These are phyloP conservation scores for Odontarrhena argentea DNA, from an alignment of 345 rosid species.

Conservation along the genomic window DNA sequence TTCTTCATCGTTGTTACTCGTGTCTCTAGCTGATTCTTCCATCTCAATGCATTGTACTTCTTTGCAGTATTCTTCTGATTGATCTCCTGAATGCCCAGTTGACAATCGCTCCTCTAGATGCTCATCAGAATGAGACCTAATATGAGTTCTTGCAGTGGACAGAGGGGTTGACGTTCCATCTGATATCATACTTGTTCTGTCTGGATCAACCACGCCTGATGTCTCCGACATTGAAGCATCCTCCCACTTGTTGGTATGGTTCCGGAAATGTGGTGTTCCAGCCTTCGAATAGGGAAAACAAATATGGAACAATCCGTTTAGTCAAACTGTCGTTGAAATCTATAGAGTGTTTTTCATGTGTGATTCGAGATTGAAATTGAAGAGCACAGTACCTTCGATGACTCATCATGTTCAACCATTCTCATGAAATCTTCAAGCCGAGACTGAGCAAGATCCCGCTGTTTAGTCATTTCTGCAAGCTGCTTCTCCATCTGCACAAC, in stretches of 20 bases:
- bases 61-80: constrained; percentile 76
- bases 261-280: constrained; percentile 42
- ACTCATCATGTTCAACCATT: constrained; percentile 61
- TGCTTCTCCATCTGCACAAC: constrained; percentile 81
- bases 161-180: constrained; percentile 52
- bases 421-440: constrained; percentile 72
- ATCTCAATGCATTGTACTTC: constrained; percentile 83
- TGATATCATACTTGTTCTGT: constrained; percentile 54
- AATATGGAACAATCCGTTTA: not conserved
- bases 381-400: constrained; percentile 44
- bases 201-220: constrained; percentile 56
- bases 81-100: constrained; percentile 40
- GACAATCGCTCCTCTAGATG: constrained; percentile 45
- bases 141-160: constrained; percentile 49
- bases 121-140: constrained; percentile 44
- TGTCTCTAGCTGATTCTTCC: constrained; percentile 54
- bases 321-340: constrained; percentile 1
- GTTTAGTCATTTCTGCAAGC: constrained; percentile 73
- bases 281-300: constrained; percentile 44
- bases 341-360: constrained; percentile 25
- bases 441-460: constrained; percentile 85
- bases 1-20: constrained; percentile 44
- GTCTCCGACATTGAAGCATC: constrained; percentile 72
- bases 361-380: constrained; percentile 15
- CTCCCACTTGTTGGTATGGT: constrained; percentile 59